These are phyloP conservation scores for Singerocomus rubriflavus DNA, from an alignment of 1,284 basidiomycete genomes.

Conservation along the genomic window DNA sequence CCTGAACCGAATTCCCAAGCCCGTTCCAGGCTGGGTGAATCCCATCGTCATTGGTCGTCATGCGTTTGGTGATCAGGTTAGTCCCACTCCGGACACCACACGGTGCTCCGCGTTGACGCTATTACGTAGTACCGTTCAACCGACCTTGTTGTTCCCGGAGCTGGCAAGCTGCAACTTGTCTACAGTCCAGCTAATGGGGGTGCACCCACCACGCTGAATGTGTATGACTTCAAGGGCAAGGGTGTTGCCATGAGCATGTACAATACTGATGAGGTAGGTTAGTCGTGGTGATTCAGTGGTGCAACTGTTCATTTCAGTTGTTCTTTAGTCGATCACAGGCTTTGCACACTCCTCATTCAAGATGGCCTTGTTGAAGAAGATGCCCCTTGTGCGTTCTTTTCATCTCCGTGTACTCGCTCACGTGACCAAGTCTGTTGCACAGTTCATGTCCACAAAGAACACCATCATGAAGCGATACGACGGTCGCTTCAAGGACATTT, in stretches of 20 bases:
- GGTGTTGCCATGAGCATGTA: slow-evolving; percentile 95
- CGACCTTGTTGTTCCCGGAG: slow-evolving; percentile 83
- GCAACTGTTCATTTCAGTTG: slow-evolving; percentile 6
- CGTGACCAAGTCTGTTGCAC: slow-evolving; percentile 2
- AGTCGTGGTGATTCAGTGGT: not conserved
- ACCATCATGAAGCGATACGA: slow-evolving; percentile 97
- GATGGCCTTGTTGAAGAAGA: slow-evolving; percentile 95
- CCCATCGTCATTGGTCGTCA: slow-evolving; percentile 97
- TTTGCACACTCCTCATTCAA: slow-evolving; percentile 98
- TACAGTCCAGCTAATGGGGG: slow-evolving; percentile 78
- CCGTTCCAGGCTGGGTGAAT: slow-evolving; percentile 94
- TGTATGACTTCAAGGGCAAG: slow-evolving; percentile 87
- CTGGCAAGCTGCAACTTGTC: slow-evolving; percentile 88
- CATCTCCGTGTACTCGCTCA: slow-evolving; percentile 2
- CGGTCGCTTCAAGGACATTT: slow-evolving; percentile 98
- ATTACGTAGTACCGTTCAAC: slow-evolving; percentile 77
- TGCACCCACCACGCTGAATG: slow-evolving; percentile 64
- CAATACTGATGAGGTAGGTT: slow-evolving; percentile 83
- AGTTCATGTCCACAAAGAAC: slow-evolving; percentile 98
- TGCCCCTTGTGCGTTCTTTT: slow-evolving; percentile 66
- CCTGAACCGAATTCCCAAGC: slow-evolving; percentile 85
- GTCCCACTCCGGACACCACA: slow-evolving; percentile 21
- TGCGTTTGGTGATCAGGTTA: slow-evolving; percentile 89
- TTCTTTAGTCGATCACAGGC: slow-evolving; percentile 76
- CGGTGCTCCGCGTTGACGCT: slow-evolving; percentile 4